Base-by-base conservation (phyloP, 1,284 basidiomycete genomes). In the Pyrrhoderma noxium region DNA sequence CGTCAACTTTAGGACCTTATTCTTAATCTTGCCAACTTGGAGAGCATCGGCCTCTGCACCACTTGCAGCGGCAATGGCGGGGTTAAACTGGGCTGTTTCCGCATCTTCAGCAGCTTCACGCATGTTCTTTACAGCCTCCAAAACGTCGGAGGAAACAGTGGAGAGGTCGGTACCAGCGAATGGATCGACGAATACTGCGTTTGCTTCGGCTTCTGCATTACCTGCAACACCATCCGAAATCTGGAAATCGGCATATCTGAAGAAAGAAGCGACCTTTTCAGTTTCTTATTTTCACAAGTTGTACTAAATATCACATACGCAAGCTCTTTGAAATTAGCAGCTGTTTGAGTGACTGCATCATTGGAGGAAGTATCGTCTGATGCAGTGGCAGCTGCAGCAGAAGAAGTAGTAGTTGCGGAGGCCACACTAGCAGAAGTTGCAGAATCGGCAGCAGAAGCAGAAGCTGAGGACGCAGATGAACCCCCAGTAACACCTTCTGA, bases 1-100 rank as follows among this genome's bases (percentile, higher is more conserved):
- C 18, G 70, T 71, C 47, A 76, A 62, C 63, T 76, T 76, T 36
- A 76, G 60, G 23, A 75, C 74, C 65, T 77, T 76, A 68, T 77
- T 76, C 69, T 53, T 53, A 9, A 53, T 53, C 45, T 53, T 53
- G 7, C 51, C 51, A 35, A 48, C 51, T 21, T 53, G 45, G 23
- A 53, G 46, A n/a, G 51, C 51, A 38, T 45, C 52, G 63, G 67
- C 68, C 2, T 45, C 63, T 22, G 61, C 68, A 34, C 71, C 72
- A 8, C 62, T 59, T 1, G 74, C 70, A 23, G 69, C 71, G 13
- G 60, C 67, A 55, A 75, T 75, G 31, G 62, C 60, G 4, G 71
- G 69, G 62, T 76, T 66, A 60, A 76, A 76, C 8, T 23, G 39
- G 8, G 40, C 37, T 8, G 48, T 49, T 62, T 76, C 73, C 0